Evolutionary conservation across 176 grass and related monocot species (phyloP).

Genomic region (Chrysopogon serrulatus): DNA sequence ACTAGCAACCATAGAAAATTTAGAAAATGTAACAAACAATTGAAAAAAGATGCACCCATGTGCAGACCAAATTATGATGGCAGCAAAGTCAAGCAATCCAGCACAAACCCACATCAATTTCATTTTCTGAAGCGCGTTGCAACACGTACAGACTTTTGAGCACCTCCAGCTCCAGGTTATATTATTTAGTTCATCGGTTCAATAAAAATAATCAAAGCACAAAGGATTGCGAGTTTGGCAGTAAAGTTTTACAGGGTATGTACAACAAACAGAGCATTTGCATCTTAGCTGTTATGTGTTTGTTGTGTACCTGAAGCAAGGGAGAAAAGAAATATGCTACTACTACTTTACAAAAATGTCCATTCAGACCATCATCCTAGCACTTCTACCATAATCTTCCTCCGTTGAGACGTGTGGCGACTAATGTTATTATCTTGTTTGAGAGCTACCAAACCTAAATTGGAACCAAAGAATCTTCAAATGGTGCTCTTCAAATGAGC

Average conservation of each 20-base stretch:
- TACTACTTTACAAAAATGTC: conserved; percentile 9
- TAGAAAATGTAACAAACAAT: conserved; percentile 10
- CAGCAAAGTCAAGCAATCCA: conserved; percentile 18
- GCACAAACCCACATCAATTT: not conserved
- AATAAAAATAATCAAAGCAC: not conserved
- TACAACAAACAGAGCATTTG: not conserved
- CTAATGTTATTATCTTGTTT: conserved; percentile 19
- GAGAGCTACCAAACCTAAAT: conserved; percentile 19
- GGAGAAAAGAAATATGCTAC: not conserved
- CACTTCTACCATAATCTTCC: not conserved
- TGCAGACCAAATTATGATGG: conserved; percentile 30
- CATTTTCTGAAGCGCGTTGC: conserved; percentile 13
- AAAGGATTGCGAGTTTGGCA: not conserved
- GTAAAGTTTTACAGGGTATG: not conserved
- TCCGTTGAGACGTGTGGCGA: not conserved
- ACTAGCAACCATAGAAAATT: conserved; percentile 42
- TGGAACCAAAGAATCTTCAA: not conserved
- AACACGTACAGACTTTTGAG: not conserved
- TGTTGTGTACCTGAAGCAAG: conserved; percentile 1
- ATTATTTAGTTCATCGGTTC: not conserved
- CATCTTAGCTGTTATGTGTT: conserved; percentile 2
- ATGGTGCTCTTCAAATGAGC: conserved; percentile 11
- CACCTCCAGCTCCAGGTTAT: not conserved
- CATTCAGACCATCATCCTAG: not conserved
- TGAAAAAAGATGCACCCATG: conserved; percentile 25